Percentiles rank a stretch among this genome's conserved stretches.
phyloP scores from a whole-genome alignment of 148 eudicot genomes.

The Oxyria digyna region DNA sequence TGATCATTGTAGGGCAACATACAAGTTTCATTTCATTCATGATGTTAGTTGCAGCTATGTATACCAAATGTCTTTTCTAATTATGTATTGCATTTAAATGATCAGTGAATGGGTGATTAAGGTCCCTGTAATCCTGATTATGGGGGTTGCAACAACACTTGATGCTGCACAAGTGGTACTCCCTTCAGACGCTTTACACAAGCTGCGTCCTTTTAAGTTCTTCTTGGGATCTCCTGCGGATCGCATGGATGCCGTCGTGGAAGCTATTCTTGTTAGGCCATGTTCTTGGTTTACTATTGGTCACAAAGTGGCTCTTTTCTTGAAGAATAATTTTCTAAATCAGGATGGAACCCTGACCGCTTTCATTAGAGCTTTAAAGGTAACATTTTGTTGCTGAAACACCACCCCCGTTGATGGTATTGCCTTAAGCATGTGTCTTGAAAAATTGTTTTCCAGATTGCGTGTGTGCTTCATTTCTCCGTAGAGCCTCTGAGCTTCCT shows the following conservation, averaged over 20 bases:
- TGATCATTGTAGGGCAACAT: not conserved
- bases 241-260: conserved; percentile 71
- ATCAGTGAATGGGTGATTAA: conserved; percentile 89
- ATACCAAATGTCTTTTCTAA: not conserved
- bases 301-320: conserved; percentile 62
- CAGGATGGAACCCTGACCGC: conserved; percentile 85
- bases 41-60: not conserved
- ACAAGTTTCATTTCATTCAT: not conserved
- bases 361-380: conserved; percentile 76
- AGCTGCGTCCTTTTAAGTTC: conserved; percentile 41
- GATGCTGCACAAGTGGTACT: conserved; percentile 56
- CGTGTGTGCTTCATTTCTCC: conserved; percentile 56
- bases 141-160: conserved; percentile 75
- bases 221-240: conserved; percentile 63
- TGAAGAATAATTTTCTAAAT: conserved; percentile 70
- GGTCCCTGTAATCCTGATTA: conserved; percentile 63
- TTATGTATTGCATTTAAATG: conserved; percentile 2
- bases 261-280: conserved; percentile 54
- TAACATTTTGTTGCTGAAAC: too few relatives aligned
- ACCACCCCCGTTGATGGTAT: not conserved
- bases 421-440: not conserved
- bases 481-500: conserved; percentile 53
- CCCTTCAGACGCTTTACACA: conserved; percentile 41
- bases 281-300: conserved; percentile 54
- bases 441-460: conserved; percentile 34